Conservation (phyloP, 257 asterid genomes). For the Cordia subcordata region DNA sequence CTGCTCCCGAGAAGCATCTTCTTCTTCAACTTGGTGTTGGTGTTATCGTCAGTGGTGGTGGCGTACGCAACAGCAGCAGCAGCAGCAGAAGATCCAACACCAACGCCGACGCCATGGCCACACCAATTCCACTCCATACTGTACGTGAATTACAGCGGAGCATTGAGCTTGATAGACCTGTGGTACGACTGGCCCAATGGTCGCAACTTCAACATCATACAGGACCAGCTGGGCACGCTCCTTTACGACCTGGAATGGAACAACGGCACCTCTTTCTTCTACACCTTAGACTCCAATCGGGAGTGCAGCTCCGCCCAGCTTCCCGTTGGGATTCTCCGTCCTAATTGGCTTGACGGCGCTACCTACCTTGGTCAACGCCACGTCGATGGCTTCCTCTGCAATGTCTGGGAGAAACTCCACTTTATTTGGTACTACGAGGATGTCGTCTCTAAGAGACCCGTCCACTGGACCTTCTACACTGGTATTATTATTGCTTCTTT, state of each 20-base stretch:
- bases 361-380: slow-evolving; percentile 53
- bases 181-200: slow-evolving; percentile 96
- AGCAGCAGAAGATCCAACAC: slow-evolving; percentile 28
- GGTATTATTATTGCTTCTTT: slow-evolving; percentile 24
- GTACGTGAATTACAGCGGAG: slow-evolving; percentile 48
- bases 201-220: slow-evolving; percentile 73
- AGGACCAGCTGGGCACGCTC: slow-evolving; percentile 50
- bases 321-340: slow-evolving; percentile 67
- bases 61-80: neutral
- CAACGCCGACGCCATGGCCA: slow-evolving; percentile 69
- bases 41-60: too few species aligned
- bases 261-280: slow-evolving; percentile 54
- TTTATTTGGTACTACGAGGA: slow-evolving; percentile 81
- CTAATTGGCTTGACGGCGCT: slow-evolving; percentile 81
- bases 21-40: too few species aligned
- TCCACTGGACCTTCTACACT: slow-evolving; percentile 63
- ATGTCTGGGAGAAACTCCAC: slow-evolving; percentile 65
- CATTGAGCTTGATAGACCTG: slow-evolving; percentile 57
- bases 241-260: slow-evolving; percentile 67
- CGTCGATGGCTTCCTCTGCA: slow-evolving; percentile 65
- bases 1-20: too few species aligned
- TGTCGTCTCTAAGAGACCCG: slow-evolving; percentile 62
- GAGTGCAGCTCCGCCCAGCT: slow-evolving; percentile 45
- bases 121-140: slow-evolving; percentile 75
- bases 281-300: slow-evolving; percentile 35